phyloP scores from a whole-genome alignment of 1,284 basidiomycete species.

The Moesziomyces aphidis region DNA sequence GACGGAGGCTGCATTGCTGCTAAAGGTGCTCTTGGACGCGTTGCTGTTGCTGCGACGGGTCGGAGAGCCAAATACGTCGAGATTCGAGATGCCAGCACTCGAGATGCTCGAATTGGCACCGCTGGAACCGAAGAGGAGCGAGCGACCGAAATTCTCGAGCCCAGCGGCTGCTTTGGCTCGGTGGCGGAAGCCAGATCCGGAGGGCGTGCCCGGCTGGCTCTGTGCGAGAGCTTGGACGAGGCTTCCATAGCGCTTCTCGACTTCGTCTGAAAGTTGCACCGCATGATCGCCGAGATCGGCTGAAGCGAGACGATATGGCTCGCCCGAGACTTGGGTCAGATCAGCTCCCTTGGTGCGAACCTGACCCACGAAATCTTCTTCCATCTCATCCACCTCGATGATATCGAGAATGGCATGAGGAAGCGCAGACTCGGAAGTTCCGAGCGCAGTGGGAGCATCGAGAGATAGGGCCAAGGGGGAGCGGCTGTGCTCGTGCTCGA shows the following conservation, averaged over 20 bases:
- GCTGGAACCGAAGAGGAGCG: constrained; percentile 48
- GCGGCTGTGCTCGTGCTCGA: constrained; percentile 35
- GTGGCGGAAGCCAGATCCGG: constrained; percentile 43
- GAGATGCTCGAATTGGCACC: constrained; percentile 36
- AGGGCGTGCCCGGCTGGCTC: constrained; percentile 32
- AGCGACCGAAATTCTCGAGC: constrained; percentile 54
- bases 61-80: constrained; percentile 56
- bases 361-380: constrained; percentile 37
- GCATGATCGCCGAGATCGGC: constrained; percentile 37
- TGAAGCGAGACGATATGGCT: constrained; percentile 28
- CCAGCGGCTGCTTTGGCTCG: constrained; percentile 53
- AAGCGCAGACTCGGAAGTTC: constrained; percentile 32
- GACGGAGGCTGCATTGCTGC: constrained; percentile 37
- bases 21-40: constrained; percentile 50
- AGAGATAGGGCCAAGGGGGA: constrained; percentile 37
- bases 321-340: constrained; percentile 17
- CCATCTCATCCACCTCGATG: constrained; percentile 44
- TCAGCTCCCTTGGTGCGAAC: constrained; percentile 37
- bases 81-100: constrained; percentile 35
- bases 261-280: constrained; percentile 34
- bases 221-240: constrained; percentile 10
- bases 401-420: constrained; percentile 54
- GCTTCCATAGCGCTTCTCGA: constrained; percentile 33
- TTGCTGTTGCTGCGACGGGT: constrained; percentile 52
- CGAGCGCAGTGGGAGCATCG: constrained; percentile 4